A percentile compares a stretch with the other conserved stretches of the same genome.
These are phyloP conservation scores for Sugiyamaella neomexicana DNA, from an alignment of 1,139 yeast genomes.

Conservation along the genomic window DNA sequence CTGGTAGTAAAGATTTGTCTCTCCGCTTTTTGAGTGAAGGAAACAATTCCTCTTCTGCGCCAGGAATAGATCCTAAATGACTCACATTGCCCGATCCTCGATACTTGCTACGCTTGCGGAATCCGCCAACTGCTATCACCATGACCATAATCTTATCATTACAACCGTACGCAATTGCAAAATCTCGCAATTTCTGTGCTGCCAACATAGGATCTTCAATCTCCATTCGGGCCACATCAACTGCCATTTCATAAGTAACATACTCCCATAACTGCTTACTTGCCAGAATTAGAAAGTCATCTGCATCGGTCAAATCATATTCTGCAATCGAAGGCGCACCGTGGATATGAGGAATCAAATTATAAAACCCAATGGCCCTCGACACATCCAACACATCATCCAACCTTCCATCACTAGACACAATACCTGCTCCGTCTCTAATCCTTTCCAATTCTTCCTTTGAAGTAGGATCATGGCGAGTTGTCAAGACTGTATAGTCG, in stretches of 20 bases:
- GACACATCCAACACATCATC: conserved; percentile 84
- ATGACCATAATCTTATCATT: conserved; percentile 79
- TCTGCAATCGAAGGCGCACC: conserved; percentile 81
- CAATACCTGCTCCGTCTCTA: conserved; percentile 88
- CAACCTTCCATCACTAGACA: conserved; percentile 78
- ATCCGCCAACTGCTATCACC: conserved; percentile 64
- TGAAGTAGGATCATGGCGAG: conserved; percentile 81
- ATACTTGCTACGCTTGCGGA: conserved; percentile 30
- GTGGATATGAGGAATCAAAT: conserved; percentile 82
- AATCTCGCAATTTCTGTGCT: conserved; percentile 90
- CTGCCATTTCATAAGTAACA: conserved; percentile 80
- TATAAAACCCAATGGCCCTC: conserved; percentile 89
- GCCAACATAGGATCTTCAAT: conserved; percentile 85
- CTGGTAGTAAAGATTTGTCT: conserved; percentile 56
- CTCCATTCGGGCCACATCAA: conserved; percentile 84
- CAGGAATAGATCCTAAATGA: conserved; percentile 37
- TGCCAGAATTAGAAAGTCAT: conserved; percentile 85
- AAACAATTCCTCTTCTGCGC: conserved; percentile 49
- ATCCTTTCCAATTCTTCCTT: conserved; percentile 82
- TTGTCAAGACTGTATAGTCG: conserved; percentile 69
- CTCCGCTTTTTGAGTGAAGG: conserved; percentile 50
- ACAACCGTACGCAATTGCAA: conserved; percentile 91
- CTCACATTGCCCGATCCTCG: conserved; percentile 21
- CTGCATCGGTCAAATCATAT: conserved; percentile 62
- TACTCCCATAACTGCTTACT: conserved; percentile 84